Percentiles rank a stretch among this genome's conserved stretches.
Evolutionary conservation across 352 stramenopile species (phyloP).

Genomic region (Globisporangium sylvaticum): DNA sequence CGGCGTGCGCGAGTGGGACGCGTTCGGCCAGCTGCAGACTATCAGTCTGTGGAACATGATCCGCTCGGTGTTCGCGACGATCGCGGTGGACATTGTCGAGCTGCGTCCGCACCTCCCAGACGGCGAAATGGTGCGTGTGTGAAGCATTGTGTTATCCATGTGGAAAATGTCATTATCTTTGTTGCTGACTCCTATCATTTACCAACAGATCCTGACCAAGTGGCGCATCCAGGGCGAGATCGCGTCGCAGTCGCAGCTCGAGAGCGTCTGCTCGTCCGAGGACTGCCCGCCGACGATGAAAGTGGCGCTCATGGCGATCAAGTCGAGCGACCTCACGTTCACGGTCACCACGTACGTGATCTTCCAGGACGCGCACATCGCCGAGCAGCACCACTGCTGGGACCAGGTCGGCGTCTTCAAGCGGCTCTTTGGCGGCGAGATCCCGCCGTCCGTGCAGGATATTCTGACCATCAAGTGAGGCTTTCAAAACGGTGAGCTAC

Average conservation of each 20-base stretch:
- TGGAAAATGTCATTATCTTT: no score
- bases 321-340: conserved; percentile 79
- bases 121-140: conserved; percentile 78
- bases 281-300: conserved; percentile 69
- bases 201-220: conserved; percentile 69
- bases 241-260: conserved; percentile 51
- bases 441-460: conserved; percentile 45
- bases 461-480: conserved; percentile 43
- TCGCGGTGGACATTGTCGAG: conserved; percentile 78
- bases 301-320: conserved; percentile 66
- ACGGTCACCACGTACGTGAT: conserved; percentile 83
- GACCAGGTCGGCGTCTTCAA: conserved; percentile 83
- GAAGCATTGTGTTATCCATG: no score
- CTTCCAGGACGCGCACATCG: conserved; percentile 67
- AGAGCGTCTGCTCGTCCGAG: conserved; percentile 59
- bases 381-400: conserved; percentile 79
- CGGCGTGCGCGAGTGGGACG: conserved; percentile 77
- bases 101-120: conserved; percentile 68
- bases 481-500: background rate
- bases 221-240: conserved; percentile 81
- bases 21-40: conserved; percentile 57
- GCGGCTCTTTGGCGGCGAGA: conserved; percentile 71
- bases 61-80: conserved; percentile 70
- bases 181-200: background rate
- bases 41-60: conserved; percentile 84